Evolutionary conservation across 306 rosid genomes (phyloP).

Genomic region (Potentilla sterilis): DNA sequence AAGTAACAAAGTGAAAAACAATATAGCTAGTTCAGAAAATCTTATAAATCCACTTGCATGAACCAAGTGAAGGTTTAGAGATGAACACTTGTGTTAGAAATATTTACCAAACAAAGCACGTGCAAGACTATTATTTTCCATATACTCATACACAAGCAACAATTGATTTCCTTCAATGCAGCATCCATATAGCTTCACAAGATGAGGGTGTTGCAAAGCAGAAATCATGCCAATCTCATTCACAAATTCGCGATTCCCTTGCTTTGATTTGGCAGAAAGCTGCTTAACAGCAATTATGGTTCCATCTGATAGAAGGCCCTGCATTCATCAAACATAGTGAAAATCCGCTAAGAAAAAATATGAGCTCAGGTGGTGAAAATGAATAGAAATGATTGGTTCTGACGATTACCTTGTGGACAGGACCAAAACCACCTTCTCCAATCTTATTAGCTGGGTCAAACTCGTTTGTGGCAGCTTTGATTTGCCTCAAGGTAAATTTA

Average conservation of each 20-base stretch:
- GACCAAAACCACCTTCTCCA: conserved; percentile 54
- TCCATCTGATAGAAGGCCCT: conserved; percentile 35
- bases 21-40: not conserved
- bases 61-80: not conserved
- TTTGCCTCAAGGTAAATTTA: conserved; percentile 38
- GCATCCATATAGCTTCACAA: conserved; percentile 42
- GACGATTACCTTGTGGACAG: conserved; percentile 41
- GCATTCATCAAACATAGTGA: conserved; percentile 12
- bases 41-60: not conserved
- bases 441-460: conserved; percentile 38
- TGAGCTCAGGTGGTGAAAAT: not conserved
- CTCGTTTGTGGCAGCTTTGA: conserved; percentile 41
- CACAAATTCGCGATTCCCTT: conserved; percentile 40
- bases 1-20: not conserved
- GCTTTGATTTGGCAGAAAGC: conserved; percentile 42
- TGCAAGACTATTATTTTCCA: conserved; percentile 38
- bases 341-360: not conserved
- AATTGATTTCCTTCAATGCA: conserved; percentile 42
- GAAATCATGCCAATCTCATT: conserved; percentile 48
- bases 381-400: not conserved
- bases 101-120: conserved; percentile 38
- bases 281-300: conserved; percentile 32
- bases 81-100: not conserved
- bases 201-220: conserved; percentile 42
- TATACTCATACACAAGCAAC: conserved; percentile 33